phyloP scores from a whole-genome alignment of 768 basidiomycete species.

The Boletellus emodensis region DNA sequence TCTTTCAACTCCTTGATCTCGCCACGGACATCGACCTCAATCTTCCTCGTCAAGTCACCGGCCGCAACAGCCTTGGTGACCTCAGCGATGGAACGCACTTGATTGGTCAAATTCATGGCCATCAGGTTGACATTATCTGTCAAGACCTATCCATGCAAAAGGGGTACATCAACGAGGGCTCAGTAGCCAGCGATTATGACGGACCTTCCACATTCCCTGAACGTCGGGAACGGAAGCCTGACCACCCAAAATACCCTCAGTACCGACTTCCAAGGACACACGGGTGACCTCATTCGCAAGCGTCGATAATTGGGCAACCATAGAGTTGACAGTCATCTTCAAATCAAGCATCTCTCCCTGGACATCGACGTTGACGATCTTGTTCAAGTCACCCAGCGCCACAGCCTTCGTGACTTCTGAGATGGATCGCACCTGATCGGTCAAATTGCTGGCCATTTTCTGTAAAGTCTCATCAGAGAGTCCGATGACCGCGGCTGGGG shows the following conservation, averaged over 20 bases:
- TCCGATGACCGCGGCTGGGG: neutral
- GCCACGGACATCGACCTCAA: constrained; percentile 86
- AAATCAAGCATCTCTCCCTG: constrained; percentile 91
- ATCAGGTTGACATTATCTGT: constrained; percentile 85
- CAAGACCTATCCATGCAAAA: constrained; percentile 36
- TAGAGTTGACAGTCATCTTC: constrained; percentile 76
- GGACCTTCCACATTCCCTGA: constrained; percentile 90
- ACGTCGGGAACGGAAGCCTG: constrained; percentile 91
- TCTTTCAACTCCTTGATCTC: constrained; percentile 89
- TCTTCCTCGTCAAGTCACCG: constrained; percentile 91
- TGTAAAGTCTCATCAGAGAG: constrained; percentile 33
- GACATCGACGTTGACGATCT: constrained; percentile 87
- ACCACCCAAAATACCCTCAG: constrained; percentile 89
- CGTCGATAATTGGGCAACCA: constrained; percentile 70
- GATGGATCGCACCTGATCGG: constrained; percentile 86
- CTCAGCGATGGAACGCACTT: constrained; percentile 84
- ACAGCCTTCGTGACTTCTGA: constrained; percentile 80
- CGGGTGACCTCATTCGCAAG: constrained; percentile 83
- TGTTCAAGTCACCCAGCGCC: constrained; percentile 77
- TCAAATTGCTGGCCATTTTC: constrained; percentile 87
- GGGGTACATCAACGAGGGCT: constrained; percentile 7
- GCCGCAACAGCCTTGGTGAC: constrained; percentile 95
- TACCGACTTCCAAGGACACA: constrained; percentile 89
- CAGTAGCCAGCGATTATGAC: constrained; percentile 11
- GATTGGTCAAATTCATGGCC: constrained; percentile 88